These are phyloP conservation scores for Plasmodium coatneyi DNA, from an alignment of 169 alveolate species.

Conservation along the genomic window DNA sequence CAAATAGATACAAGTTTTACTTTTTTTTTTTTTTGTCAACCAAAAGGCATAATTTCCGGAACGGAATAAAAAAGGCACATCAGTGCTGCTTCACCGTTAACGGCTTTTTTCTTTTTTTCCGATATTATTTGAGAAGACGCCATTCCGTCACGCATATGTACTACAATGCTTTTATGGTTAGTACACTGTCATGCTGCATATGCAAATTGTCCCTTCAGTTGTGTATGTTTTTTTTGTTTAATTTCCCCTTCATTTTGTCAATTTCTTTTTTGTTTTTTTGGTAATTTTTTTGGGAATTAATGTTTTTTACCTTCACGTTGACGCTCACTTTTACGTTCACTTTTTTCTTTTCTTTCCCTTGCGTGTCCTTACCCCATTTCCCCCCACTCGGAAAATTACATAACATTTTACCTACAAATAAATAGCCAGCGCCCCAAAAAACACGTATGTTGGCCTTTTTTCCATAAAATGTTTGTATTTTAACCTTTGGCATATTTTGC, in stretches of 20 bases:
- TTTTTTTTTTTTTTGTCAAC: background rate
- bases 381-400: background rate
- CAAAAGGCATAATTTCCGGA: background rate
- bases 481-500: background rate
- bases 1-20: background rate
- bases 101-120: background rate
- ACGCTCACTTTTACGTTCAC: background rate
- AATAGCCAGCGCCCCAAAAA: background rate
- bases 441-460: background rate
- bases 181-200: background rate
- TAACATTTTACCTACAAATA: background rate
- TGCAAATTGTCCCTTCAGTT: background rate
- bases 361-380: background rate
- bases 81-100: background rate
- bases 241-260: background rate
- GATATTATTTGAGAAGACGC: background rate
- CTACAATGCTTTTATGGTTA: background rate
- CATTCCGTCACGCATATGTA: background rate
- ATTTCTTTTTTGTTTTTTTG: background rate
- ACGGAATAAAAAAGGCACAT: slow-evolving; percentile 7
- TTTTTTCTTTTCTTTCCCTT: background rate
- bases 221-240: background rate
- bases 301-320: background rate
- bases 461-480: slow-evolving; percentile 4
- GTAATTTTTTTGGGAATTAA: background rate